A percentile compares a stretch with the other conserved stretches of the same genome.
Evolutionary conservation across 1,284 basidiomycete species (phyloP).

Genomic region (Ustilago hordei): DNA sequence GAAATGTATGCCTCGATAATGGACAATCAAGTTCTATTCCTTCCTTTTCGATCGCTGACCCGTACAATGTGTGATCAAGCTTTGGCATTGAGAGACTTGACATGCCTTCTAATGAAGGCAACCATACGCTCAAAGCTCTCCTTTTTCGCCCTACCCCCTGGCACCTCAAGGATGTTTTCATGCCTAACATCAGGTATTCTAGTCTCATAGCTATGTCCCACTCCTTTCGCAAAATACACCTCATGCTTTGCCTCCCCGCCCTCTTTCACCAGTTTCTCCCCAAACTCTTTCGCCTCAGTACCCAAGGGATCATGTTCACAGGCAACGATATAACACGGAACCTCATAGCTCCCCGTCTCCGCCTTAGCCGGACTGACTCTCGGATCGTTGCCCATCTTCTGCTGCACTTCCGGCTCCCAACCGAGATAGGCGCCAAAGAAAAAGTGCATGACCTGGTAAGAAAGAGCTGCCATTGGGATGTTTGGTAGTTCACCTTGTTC

Average conservation of each 20-base stretch:
- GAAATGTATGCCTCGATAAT: not conserved
- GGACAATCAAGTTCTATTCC: not conserved
- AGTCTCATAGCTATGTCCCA: slow-evolving; percentile 42
- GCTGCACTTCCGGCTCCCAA: slow-evolving; percentile 12
- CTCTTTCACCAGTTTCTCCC: slow-evolving; percentile 7
- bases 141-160: slow-evolving; percentile 31
- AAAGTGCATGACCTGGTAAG: slow-evolving; percentile 31
- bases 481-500: slow-evolving; percentile 23
- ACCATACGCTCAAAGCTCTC: slow-evolving; percentile 34
- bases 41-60: not conserved
- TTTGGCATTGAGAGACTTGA: slow-evolving; percentile 5
- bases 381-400: slow-evolving; percentile 24
- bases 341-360: slow-evolving; percentile 14
- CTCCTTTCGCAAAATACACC: slow-evolving; percentile 33
- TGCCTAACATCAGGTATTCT: slow-evolving; percentile 33
- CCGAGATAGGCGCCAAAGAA: slow-evolving; percentile 43
- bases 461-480: slow-evolving; percentile 37
- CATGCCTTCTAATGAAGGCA: slow-evolving; percentile 26
- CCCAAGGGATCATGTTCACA: slow-evolving; percentile 48
- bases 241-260: slow-evolving; percentile 16
- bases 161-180: slow-evolving; percentile 5
- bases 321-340: slow-evolving; percentile 39
- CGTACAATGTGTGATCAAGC: slow-evolving; percentile 5
- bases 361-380: slow-evolving; percentile 31
- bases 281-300: slow-evolving; percentile 27